Percentiles rank a stretch among this genome's conserved stretches.
These are phyloP conservation scores for Capsicum rhomboideum DNA, from an alignment of 257 asterid species.

Conservation along the genomic window DNA sequence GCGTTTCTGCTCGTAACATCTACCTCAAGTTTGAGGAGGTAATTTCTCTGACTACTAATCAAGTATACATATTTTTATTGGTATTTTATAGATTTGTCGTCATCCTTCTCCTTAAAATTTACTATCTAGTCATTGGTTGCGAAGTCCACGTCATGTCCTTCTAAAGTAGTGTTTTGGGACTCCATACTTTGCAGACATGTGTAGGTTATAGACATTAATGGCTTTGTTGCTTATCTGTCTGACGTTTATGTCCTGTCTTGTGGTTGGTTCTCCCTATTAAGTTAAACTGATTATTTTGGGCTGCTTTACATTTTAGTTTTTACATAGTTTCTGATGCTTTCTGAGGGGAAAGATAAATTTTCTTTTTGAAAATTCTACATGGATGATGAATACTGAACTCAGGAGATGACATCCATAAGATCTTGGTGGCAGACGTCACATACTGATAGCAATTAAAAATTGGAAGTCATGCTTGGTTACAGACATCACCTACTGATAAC, in stretches of 20 bases:
- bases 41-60: conserved; percentile 1
- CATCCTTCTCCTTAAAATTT: background rate
- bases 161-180: background rate
- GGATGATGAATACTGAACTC: background rate
- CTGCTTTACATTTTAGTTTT: background rate
- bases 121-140: background rate
- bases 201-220: background rate
- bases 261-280: background rate
- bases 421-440: background rate
- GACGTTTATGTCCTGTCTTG: background rate
- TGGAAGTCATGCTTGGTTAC: background rate
- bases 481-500: background rate
- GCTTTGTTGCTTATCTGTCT: background rate
- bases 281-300: background rate
- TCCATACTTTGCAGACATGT: background rate
- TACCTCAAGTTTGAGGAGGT: conserved; percentile 88
- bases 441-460: background rate
- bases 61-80: background rate
- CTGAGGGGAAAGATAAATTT: background rate
- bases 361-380: background rate
- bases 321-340: background rate
- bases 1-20: conserved; percentile 64
- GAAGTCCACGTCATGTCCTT: background rate
- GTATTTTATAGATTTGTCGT: background rate
- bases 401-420: background rate